phyloP scores from a whole-genome alignment of 2,329 filamentous ascomycete species.

The Neurospora sp. region DNA sequence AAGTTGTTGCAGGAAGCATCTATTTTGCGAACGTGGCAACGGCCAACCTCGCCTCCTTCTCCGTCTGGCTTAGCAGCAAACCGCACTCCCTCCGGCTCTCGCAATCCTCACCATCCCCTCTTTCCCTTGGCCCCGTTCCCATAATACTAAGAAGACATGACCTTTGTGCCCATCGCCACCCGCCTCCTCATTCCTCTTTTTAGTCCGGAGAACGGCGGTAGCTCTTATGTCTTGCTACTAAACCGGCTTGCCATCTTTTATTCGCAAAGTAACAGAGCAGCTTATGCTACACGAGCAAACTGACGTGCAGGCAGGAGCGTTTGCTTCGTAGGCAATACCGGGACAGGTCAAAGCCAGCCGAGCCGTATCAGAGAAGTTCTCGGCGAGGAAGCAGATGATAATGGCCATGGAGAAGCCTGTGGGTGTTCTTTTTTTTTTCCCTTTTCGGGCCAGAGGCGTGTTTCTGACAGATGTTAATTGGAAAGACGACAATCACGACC shows the following conservation, averaged over 20 bases:
- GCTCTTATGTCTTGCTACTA: neutral
- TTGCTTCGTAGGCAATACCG: neutral
- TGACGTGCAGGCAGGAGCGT: neutral
- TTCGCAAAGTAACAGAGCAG: neutral
- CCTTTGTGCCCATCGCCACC: neutral
- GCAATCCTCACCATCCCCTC: neutral
- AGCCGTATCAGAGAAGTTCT: neutral
- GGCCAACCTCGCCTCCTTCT: too few relatives aligned
- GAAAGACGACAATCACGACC: slow-evolving; percentile 26
- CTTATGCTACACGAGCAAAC: neutral
- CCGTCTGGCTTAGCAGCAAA: too few relatives aligned
- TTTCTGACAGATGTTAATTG: neutral
- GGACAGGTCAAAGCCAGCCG: neutral
- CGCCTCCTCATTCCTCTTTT: neutral
- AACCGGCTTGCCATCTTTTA: neutral
- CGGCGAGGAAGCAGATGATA: neutral
- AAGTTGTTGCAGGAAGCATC: neutral
- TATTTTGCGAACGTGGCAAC: too few relatives aligned
- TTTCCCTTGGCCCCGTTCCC: neutral
- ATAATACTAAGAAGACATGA: neutral
- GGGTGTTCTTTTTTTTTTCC: neutral
- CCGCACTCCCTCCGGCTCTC: neutral
- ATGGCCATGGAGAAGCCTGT: neutral
- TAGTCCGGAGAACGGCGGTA: neutral
- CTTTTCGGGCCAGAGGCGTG: neutral